Evolutionary conservation across 371 early-diverging fungal genomes (phyloP).

Genomic region (Haplosporangium sp.): DNA sequence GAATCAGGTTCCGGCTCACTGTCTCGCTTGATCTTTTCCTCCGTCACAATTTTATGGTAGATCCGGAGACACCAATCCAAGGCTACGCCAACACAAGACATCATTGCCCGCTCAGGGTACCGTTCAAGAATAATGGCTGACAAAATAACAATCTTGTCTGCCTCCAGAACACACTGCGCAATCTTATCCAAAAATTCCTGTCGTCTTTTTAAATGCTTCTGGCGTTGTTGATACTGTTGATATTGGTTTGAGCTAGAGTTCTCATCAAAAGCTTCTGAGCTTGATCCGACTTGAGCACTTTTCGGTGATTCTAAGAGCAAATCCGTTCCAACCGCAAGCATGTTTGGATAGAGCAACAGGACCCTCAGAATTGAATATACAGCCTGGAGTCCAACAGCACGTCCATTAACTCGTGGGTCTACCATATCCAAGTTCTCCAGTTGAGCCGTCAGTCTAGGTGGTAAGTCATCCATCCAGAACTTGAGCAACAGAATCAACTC

Average conservation of each 20-base stretch:
- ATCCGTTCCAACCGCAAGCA: constrained; percentile 37
- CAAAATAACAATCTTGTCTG: constrained; percentile 26
- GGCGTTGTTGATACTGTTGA: constrained; percentile 1
- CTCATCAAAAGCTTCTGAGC: neutral
- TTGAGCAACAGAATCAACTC: constrained; percentile 39
- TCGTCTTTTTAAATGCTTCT: constrained; percentile 2
- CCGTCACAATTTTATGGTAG: constrained; percentile 35
- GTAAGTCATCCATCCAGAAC: constrained; percentile 45
- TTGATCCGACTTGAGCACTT: neutral
- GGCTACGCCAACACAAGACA: constrained; percentile 36
- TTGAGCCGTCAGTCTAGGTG: constrained; percentile 16
- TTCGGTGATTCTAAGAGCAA: constrained; percentile 13
- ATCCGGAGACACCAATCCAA: constrained; percentile 52
- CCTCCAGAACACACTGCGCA: constrained; percentile 43
- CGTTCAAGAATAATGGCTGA: constrained; percentile 23
- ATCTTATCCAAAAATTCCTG: constrained; percentile 43
- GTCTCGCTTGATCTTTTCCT: constrained; percentile 1
- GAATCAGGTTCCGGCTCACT: neutral
- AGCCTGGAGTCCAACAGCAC: constrained; percentile 39
- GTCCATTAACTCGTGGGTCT: constrained; percentile 51
- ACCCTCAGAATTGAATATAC: constrained; percentile 35
- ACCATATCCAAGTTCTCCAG: constrained; percentile 21
- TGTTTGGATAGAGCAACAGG: constrained; percentile 37
- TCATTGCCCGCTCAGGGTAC: constrained; percentile 40
- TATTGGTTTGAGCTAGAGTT: neutral